These are phyloP conservation scores for Plantago rigida DNA, from an alignment of 305 asterid species.

Conservation along the genomic window DNA sequence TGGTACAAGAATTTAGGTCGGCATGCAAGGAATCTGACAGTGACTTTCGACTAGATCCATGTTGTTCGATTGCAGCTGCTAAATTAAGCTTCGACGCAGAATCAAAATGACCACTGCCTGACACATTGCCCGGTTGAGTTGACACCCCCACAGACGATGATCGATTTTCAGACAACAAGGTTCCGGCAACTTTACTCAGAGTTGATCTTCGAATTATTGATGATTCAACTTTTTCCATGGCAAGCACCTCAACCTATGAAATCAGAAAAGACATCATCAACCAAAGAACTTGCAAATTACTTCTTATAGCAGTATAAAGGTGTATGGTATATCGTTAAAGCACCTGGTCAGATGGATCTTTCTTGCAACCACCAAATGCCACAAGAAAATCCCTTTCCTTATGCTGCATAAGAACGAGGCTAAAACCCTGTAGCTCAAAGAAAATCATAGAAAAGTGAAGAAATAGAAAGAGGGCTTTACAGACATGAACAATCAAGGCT, in stretches of 20 bases:
- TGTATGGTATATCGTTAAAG: conserved; percentile 11
- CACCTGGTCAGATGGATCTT: conserved; percentile 90
- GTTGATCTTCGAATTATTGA: conserved; percentile 63
- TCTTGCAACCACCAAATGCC: conserved; percentile 91
- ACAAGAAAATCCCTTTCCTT: conserved; percentile 88
- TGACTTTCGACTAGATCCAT: conserved; percentile 95
- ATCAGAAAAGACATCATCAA: conserved; percentile 6
- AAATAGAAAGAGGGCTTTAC: neutral
- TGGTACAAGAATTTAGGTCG: conserved; percentile 55
- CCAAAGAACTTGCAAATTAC: conserved; percentile 6
- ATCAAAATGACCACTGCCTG: conserved; percentile 44
- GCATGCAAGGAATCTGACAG: conserved; percentile 72
- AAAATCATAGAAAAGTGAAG: neutral
- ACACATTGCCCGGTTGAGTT: conserved; percentile 44
- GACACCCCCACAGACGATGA: conserved; percentile 34
- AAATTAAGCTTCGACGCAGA: conserved; percentile 60
- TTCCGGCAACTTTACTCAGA: conserved; percentile 70
- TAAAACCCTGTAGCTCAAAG: conserved; percentile 64
- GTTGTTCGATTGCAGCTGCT: conserved; percentile 72
- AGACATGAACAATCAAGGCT: neutral
- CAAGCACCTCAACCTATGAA: conserved; percentile 76
- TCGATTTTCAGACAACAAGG: conserved; percentile 52
- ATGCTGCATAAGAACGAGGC: conserved; percentile 86
- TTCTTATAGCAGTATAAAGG: conserved; percentile 12
- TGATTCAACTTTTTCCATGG: conserved; percentile 67